Evolutionary conservation across 441 rosid genomes (phyloP), one percentile per base, ranked within the genome.

Genomic region (Pelargonium cotyledonis): DNA sequence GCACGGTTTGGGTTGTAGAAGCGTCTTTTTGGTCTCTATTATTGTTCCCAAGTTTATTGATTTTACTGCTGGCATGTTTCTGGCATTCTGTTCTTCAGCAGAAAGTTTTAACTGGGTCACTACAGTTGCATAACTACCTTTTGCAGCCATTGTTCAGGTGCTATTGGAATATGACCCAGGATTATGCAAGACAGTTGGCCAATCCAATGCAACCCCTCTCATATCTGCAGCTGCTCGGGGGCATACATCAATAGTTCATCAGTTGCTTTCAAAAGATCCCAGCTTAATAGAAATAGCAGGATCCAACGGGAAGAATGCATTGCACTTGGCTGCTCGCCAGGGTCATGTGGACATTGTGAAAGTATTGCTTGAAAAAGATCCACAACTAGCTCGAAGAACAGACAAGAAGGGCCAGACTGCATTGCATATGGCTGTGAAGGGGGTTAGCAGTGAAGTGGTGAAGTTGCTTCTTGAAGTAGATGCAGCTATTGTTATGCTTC

Each of bases 331-430:
- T 65, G 93, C 90, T 6, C 84, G 98, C 67, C 97, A 93, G 76
- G 97, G 97, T 16, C 91, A 91, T 68, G 87, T 76, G n/a, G 96
- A 87, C n/a, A 86, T 91, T 38, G 97, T 91, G 19, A 83, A 78
- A 75, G 72, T 78, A 2, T 79, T 91, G 73, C 90, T 93, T 0
- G 78, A 79, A 43, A 77, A 74, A 77, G 93, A 89, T 76, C 88
- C 93, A 1, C 91, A 85, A 35, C 76, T 91, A 47, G 93, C 97
- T 5, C 82, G 91, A 66, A 73, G 88, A 68, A 89, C 92, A 38
- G 96, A 93, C 72, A 93, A 89, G 86, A 93, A 93, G 70, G 96
- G 89, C 6, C 97, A 93, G 75, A 93, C 97, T n/a, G 85, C 98
- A 41, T 76, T 93, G 73, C 97, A 93, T 70, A 93, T 89, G 96